Percentiles rank a stretch among this genome's conserved stretches.
Conservation (phyloP, 2,329 filamentous ascomycete genomes). For the Cephalotrichum gorgonifer region DNA sequence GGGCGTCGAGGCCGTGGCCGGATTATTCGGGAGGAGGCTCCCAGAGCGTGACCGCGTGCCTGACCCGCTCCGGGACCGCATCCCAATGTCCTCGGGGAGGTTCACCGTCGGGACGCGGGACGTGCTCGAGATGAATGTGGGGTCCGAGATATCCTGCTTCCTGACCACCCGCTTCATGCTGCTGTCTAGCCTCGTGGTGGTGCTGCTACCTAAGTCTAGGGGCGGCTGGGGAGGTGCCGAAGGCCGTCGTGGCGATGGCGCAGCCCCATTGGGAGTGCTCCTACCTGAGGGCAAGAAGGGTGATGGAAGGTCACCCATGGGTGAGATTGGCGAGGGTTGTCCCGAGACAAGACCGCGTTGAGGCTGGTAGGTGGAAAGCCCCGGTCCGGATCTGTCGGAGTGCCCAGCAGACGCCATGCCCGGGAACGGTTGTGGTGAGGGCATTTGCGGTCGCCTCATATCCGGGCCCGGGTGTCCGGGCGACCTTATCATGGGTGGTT, state of each 20-base stretch:
- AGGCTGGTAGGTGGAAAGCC: background rate
- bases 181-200: slow-evolving; percentile 23
- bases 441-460: slow-evolving; percentile 34
- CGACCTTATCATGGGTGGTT: slow-evolving; percentile 25
- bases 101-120: slow-evolving; percentile 32
- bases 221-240: slow-evolving; percentile 19
- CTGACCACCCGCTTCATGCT: slow-evolving; percentile 29
- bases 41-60: slow-evolving; percentile 26
- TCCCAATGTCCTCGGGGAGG: slow-evolving; percentile 21
- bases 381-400: slow-evolving; percentile 7
- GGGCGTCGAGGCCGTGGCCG: slow-evolving; percentile 21
- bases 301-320: slow-evolving; percentile 21
- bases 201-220: slow-evolving; percentile 10
- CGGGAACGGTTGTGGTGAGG: slow-evolving; percentile 32
- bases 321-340: slow-evolving; percentile 35
- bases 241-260: slow-evolving; percentile 21
- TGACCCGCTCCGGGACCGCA: slow-evolving; percentile 24
- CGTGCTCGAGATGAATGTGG: slow-evolving; percentile 34
- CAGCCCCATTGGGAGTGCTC: slow-evolving; percentile 19
- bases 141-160: slow-evolving; percentile 40
- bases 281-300: slow-evolving; percentile 21
- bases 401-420: slow-evolving; percentile 13
- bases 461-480: slow-evolving; percentile 38
- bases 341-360: slow-evolving; percentile 22
- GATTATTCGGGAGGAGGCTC: slow-evolving; percentile 17